Percentiles rank a stretch among this genome's conserved stretches.
These are phyloP conservation scores for Acanthamoeba healyi DNA, from an alignment of 208 protist genomes.

Conservation along the genomic window DNA sequence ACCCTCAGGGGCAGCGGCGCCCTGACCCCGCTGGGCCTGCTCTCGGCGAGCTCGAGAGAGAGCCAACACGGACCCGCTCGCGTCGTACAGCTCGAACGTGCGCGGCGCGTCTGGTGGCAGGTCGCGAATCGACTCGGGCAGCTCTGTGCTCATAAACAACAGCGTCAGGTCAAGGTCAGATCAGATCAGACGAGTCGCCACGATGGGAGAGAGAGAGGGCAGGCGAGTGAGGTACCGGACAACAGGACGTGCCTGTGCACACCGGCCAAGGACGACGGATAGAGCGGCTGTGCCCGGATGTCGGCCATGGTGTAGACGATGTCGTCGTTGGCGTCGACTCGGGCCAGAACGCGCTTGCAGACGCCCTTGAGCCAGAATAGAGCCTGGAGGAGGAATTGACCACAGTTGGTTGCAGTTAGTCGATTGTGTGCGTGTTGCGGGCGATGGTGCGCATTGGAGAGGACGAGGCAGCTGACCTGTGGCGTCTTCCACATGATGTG, in stretches of 20 bases:
- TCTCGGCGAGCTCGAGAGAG: background rate
- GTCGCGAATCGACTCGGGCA: background rate
- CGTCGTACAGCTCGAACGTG: slow-evolving; percentile 67
- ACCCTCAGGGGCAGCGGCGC: background rate
- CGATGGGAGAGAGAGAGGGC: background rate
- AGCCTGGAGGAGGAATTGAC: background rate
- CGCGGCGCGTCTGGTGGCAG: slow-evolving; percentile 41
- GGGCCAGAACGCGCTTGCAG: slow-evolving; percentile 4
- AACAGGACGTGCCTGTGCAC: slow-evolving; percentile 37
- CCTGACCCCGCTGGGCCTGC: background rate
- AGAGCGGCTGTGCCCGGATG: slow-evolving; percentile 34
- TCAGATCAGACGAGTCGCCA: background rate
- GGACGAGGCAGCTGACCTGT: background rate
- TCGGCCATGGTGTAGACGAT: slow-evolving; percentile 56
- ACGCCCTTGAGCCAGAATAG: slow-evolving; percentile 63
- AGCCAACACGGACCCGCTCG: background rate
- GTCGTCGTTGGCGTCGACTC: slow-evolving; percentile 48
- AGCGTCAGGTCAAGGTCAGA: background rate
- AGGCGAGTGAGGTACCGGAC: background rate
- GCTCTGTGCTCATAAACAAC: background rate
- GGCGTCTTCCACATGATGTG: slow-evolving; percentile 67
- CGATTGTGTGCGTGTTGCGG: background rate
- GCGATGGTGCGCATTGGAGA: too few species aligned
- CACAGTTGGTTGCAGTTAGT: background rate
- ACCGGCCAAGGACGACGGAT: slow-evolving; percentile 23